Conservation (phyloP, 1,284 basidiomycete species). For the Sparassis latifolia region DNA sequence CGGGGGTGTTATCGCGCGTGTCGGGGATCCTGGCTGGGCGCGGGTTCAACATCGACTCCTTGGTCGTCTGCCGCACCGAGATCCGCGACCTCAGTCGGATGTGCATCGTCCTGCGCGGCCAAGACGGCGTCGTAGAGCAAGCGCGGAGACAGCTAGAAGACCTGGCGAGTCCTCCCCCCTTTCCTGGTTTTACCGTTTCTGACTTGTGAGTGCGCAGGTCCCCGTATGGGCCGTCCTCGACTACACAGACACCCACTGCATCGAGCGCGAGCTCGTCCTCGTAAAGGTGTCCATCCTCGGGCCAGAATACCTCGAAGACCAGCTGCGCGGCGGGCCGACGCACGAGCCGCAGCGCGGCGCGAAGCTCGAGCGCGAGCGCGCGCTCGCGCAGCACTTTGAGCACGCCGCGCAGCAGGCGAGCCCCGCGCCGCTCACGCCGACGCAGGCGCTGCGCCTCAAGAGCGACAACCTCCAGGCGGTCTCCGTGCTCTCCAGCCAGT, state of each 20-base stretch:
- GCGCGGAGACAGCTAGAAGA: slow-evolving; percentile 91
- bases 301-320: slow-evolving; percentile 93
- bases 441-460: slow-evolving; percentile 84
- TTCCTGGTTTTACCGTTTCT: background rate
- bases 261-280: slow-evolving; percentile 31
- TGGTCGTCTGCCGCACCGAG: slow-evolving; percentile 98
- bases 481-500: slow-evolving; percentile 81
- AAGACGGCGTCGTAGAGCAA: slow-evolving; percentile 98
- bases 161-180: slow-evolving; percentile 51
- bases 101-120: slow-evolving; percentile 96
- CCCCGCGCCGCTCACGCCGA: slow-evolving; percentile 41
- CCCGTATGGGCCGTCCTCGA: slow-evolving; percentile 97
- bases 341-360: slow-evolving; percentile 54
- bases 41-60: slow-evolving; percentile 98
- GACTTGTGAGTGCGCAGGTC: slow-evolving; percentile 46
- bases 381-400: slow-evolving; percentile 35
- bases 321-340: slow-evolving; percentile 76
- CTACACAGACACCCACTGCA: slow-evolving; percentile 82
- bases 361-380: slow-evolving; percentile 73
- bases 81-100: slow-evolving; percentile 96
- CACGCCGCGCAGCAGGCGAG: slow-evolving; percentile 4
- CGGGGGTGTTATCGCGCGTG: slow-evolving; percentile 95
- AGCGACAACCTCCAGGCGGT: slow-evolving; percentile 88
- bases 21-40: slow-evolving; percentile 96
- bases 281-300: slow-evolving; percentile 84